Conservation (phyloP, 257 asterid species). For the Cordia subcordata region DNA sequence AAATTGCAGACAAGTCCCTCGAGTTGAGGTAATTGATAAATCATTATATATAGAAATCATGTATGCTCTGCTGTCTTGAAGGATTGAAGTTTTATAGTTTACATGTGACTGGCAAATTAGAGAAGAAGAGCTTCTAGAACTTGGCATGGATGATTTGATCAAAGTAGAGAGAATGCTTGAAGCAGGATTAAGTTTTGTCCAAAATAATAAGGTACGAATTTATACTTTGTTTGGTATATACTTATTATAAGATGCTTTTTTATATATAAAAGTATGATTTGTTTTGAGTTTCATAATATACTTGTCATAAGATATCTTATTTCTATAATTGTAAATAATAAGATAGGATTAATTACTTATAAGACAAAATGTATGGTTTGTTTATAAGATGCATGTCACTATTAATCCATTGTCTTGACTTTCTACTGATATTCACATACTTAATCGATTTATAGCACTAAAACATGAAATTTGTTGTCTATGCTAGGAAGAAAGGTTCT, state of each 20-base stretch:
- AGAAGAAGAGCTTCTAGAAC: slow-evolving; percentile 76
- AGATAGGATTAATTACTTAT: too few species aligned
- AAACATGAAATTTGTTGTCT: not conserved
- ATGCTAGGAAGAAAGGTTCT: slow-evolving; percentile 47
- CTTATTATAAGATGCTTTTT: too few species aligned
- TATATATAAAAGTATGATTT: too few species aligned
- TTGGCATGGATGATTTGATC: slow-evolving; percentile 50
- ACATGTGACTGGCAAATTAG: slow-evolving; percentile 42
- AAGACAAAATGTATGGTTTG: too few species aligned
- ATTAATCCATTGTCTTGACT: too few species aligned
- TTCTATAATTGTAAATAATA: too few species aligned
- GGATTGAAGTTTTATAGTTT: not conserved
- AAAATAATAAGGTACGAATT: slow-evolving; percentile 46
- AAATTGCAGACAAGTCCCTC: slow-evolving; percentile 31
- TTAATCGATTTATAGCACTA: too few species aligned
- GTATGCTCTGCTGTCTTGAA: not conserved
- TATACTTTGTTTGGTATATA: too few species aligned
- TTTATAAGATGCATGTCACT: too few species aligned
- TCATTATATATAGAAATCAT: too few species aligned
- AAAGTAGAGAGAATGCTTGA: slow-evolving; percentile 61
- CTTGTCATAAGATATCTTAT: too few species aligned
- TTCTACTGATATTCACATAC: not conserved
- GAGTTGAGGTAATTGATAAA: slow-evolving; percentile 72
- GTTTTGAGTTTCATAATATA: too few species aligned
- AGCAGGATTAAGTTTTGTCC: slow-evolving; percentile 50